These are phyloP conservation scores for Kodamaea suecica DNA, from an alignment of 1,139 yeast species.

Conservation along the genomic window DNA sequence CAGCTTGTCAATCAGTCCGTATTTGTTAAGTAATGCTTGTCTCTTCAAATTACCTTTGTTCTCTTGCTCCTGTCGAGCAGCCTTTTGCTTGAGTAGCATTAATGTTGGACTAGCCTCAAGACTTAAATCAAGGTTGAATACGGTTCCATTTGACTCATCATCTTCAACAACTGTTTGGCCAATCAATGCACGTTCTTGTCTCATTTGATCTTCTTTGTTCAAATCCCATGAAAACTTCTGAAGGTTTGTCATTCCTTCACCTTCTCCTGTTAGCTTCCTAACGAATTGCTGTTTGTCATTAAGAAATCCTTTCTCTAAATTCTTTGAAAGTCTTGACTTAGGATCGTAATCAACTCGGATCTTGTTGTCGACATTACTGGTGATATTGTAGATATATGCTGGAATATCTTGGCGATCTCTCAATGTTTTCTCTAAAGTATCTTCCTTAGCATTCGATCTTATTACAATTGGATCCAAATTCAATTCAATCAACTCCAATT, in stretches of 20 bases:
- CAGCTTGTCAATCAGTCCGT: constrained; percentile 15
- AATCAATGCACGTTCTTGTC: constrained; percentile 13
- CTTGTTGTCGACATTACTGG: constrained; percentile 24
- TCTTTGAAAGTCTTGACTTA: constrained; percentile 50
- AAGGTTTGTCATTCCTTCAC: constrained; percentile 43
- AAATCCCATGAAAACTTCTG: constrained; percentile 56
- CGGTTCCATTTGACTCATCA: constrained; percentile 11
- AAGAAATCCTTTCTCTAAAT: constrained; percentile 43
- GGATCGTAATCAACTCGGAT: constrained; percentile 48
- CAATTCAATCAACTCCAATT: constrained; percentile 47
- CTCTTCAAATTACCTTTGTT: constrained; percentile 26
- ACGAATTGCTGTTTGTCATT: constrained; percentile 55
- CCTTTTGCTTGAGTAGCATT: constrained; percentile 43
- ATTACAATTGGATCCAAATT: constrained; percentile 33
- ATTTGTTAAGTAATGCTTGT: constrained; percentile 30
- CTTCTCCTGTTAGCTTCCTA: constrained; percentile 50
- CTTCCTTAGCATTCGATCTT: constrained; percentile 29
- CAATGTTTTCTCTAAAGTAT: constrained; percentile 35
- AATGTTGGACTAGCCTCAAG: constrained; percentile 63
- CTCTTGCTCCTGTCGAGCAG: constrained; percentile 27
- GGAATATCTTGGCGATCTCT: constrained; percentile 56
- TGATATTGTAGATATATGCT: constrained; percentile 41
- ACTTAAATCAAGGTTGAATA: constrained; percentile 38
- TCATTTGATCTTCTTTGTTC: constrained; percentile 19
- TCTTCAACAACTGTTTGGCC: constrained; percentile 15